phyloP scores from a whole-genome alignment of 2,329 filamentous ascomycete genomes.

The Tetracladium maxilliforme region DNA sequence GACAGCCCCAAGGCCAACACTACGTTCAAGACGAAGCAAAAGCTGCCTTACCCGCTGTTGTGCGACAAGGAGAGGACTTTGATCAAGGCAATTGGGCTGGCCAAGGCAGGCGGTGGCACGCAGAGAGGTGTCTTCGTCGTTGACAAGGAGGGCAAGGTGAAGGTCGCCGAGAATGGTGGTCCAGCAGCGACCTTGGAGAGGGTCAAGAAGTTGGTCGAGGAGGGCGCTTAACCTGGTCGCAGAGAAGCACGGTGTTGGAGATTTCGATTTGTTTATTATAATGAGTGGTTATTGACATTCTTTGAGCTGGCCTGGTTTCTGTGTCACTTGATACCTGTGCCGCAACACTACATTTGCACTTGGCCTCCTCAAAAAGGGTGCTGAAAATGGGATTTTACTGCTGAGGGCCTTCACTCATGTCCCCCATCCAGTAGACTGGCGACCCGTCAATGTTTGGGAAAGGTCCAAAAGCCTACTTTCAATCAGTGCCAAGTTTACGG shows the following conservation, averaged over 20 bases:
- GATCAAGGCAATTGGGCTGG: constrained; percentile 77
- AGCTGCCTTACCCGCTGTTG: constrained; percentile 73
- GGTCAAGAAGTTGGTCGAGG: constrained; percentile 56
- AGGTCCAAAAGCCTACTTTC: too few relatives aligned
- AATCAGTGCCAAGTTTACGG: too few relatives aligned
- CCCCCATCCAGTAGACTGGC: too few relatives aligned
- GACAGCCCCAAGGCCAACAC: constrained; percentile 88
- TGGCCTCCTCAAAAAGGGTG: too few relatives aligned
- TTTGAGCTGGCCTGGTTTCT: too few relatives aligned
- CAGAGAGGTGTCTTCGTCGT: constrained; percentile 80
- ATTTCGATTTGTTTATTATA: too few relatives aligned
- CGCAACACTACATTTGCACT: too few relatives aligned
- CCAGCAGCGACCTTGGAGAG: constrained; percentile 65
- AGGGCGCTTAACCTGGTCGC: constrained; percentile 14
- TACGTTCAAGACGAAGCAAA: constrained; percentile 83
- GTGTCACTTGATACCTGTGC: too few relatives aligned
- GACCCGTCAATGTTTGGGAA: too few relatives aligned
- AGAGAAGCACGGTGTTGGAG: constrained; percentile 10
- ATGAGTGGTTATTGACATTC: too few relatives aligned
- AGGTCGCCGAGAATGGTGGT: constrained; percentile 59
- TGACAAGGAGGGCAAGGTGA: constrained; percentile 66
- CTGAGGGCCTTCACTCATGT: too few relatives aligned
- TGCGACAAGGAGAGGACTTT: constrained; percentile 66
- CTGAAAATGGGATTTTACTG: too few relatives aligned
- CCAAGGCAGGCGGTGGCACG: constrained; percentile 70